Percentiles rank a stretch among this genome's conserved stretches.
Conservation (phyloP, 306 rosid genomes). For the Medicago lupulina region DNA sequence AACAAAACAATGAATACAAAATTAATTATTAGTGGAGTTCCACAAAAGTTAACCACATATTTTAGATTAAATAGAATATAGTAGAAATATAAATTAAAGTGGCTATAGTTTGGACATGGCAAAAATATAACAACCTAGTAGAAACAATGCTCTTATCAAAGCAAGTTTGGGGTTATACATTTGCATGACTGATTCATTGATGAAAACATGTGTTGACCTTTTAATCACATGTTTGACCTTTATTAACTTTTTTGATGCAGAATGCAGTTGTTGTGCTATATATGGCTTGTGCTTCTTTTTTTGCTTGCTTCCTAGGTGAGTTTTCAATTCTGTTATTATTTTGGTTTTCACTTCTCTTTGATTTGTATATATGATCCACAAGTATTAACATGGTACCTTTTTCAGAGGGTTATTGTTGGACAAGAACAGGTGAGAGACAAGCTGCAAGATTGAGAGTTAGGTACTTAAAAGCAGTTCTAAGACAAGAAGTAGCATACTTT, state of each 20-base stretch:
- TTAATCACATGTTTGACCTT: neutral
- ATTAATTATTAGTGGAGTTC: no score
- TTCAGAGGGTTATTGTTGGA: constrained; percentile 94
- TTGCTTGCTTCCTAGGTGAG: constrained; percentile 82
- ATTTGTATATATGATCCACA: neutral
- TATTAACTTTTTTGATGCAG: constrained; percentile 57
- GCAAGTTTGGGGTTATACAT: no score
- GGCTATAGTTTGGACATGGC: no score
- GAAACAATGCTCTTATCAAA: no score
- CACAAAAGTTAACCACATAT: no score
- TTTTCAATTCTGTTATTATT: neutral
- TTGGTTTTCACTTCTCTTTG: neutral
- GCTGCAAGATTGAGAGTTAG: constrained; percentile 87
- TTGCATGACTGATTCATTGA: no score
- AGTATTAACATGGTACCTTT: neutral
- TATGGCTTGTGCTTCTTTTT: constrained; percentile 71
- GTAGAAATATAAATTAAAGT: no score
- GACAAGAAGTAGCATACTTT: constrained; percentile 94
- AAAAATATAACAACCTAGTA: no score
- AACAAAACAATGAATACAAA: no score
- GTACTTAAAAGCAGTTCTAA: constrained; percentile 77
- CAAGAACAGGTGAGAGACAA: constrained; percentile 93
- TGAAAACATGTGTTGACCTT: no score
- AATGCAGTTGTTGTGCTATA: constrained; percentile 72
- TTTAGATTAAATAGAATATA: no score